phyloP scores from a whole-genome alignment of 2,329 filamentous ascomycete genomes.

The Pseudogymnoascus verrucosus region DNA sequence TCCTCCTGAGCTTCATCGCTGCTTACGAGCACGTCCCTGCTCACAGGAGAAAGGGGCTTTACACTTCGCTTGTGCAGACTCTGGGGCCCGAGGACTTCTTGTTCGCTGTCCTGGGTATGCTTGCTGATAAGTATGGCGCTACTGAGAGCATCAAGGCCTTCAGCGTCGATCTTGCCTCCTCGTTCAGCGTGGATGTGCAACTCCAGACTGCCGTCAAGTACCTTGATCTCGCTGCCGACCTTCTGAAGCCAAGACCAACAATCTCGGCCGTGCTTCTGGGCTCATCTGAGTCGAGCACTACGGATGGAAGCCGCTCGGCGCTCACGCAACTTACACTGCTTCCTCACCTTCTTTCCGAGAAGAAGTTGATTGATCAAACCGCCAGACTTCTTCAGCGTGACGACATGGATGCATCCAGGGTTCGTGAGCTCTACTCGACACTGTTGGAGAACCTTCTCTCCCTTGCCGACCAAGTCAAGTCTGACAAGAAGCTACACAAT shows the following conservation, averaged over 20 bases:
- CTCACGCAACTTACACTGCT: slow-evolving; percentile 48
- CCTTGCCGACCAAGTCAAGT: slow-evolving; percentile 57
- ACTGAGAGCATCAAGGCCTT: slow-evolving; percentile 69
- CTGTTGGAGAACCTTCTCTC: slow-evolving; percentile 58
- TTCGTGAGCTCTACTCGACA: slow-evolving; percentile 60
- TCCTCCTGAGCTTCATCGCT: slow-evolving; percentile 91
- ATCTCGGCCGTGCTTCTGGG: slow-evolving; percentile 68
- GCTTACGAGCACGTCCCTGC: slow-evolving; percentile 93
- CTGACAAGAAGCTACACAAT: slow-evolving; percentile 45
- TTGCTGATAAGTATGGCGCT: slow-evolving; percentile 82
- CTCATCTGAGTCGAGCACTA: slow-evolving; percentile 37
- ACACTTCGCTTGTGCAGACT: slow-evolving; percentile 76
- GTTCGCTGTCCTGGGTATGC: slow-evolving; percentile 78
- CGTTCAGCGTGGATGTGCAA: slow-evolving; percentile 68
- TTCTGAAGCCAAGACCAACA: slow-evolving; percentile 65
- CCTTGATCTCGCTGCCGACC: slow-evolving; percentile 65
- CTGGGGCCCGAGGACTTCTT: slow-evolving; percentile 81
- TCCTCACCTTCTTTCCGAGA: slow-evolving; percentile 50
- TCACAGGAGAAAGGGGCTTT: slow-evolving; percentile 74
- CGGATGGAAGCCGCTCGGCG: slow-evolving; percentile 44
- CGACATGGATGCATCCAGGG: slow-evolving; percentile 57
- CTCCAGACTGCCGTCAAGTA: slow-evolving; percentile 71
- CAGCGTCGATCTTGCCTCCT: slow-evolving; percentile 62
- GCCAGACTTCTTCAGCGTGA: slow-evolving; percentile 49
- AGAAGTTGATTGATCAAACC: slow-evolving; percentile 48